Conservation (phyloP, 1,284 basidiomycete genomes). For the Vanrija pseudolonga region DNA sequence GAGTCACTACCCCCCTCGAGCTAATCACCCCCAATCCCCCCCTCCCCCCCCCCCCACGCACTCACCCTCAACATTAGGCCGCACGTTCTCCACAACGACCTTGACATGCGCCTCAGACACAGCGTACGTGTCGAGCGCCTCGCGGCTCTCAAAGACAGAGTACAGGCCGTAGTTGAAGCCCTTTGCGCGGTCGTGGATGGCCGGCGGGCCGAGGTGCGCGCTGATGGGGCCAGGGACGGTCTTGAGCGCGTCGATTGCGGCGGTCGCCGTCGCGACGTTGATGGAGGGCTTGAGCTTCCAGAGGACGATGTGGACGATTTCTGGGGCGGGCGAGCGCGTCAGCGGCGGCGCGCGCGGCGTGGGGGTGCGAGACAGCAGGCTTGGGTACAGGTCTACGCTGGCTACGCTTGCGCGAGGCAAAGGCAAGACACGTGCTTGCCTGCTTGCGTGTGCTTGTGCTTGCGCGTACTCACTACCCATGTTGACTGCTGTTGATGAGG, state of each 20-base stretch:
- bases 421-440: too few species aligned
- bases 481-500: not conserved
- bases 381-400: too few species aligned
- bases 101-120: constrained; percentile 43
- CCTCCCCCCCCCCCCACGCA: not conserved
- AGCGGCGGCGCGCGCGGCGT: too few species aligned
- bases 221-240: constrained; percentile 34
- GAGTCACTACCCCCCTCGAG: too few species aligned
- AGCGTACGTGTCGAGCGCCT: constrained; percentile 43
- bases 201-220: constrained; percentile 39
- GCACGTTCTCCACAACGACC: constrained; percentile 39
- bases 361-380: too few species aligned
- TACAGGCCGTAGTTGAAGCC: constrained; percentile 48
- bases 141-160: constrained; percentile 39
- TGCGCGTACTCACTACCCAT: constrained; percentile 19
- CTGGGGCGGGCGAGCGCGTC: not conserved
- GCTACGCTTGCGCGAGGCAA: too few species aligned
- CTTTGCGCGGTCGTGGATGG: constrained; percentile 43
- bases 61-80: constrained; percentile 42
- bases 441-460: too few species aligned
- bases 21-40: not conserved
- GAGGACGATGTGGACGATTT: constrained; percentile 48
- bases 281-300: constrained; percentile 41
- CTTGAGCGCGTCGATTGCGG: constrained; percentile 35
- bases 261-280: constrained; percentile 25